Conservation (phyloP, 805 yeast species). For the Myxozyma neglecta region DNA sequence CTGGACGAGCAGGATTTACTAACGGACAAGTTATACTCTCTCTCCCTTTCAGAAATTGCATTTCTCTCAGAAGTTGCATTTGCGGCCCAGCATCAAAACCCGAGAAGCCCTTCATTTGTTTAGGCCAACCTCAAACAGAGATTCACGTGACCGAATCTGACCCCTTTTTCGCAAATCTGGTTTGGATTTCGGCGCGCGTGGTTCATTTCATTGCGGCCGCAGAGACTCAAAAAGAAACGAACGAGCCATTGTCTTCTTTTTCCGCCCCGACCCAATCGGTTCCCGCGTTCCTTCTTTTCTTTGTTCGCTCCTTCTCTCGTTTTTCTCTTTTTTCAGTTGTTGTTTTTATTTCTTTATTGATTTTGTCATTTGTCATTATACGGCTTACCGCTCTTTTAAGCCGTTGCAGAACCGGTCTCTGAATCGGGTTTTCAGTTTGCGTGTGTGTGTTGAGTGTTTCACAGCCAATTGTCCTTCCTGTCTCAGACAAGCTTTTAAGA, state of each 20-base stretch:
- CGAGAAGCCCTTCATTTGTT: too few species aligned
- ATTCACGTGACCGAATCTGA: background rate
- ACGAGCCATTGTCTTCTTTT: background rate
- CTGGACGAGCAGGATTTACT: too few species aligned
- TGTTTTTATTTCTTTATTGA: background rate
- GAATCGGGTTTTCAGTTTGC: background rate
- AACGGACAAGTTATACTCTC: too few species aligned
- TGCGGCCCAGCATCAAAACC: too few species aligned
- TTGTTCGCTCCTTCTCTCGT: background rate
- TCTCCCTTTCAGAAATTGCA: too few species aligned
- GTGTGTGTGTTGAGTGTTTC: background rate
- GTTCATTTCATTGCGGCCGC: too few species aligned
- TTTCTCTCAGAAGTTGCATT: too few species aligned
- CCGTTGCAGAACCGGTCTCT: background rate
- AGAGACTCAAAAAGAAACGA: background rate
- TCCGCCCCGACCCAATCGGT: background rate
- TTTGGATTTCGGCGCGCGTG: background rate
- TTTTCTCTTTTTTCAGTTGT: background rate
- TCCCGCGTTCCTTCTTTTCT: background rate
- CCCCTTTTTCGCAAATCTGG: background rate
- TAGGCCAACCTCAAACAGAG: background rate
- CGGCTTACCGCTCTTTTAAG: background rate
- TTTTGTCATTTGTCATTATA: background rate
- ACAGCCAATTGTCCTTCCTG: background rate
- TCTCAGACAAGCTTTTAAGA: too few species aligned